phyloP scores from a whole-genome alignment of 1,139 yeast genomes.

The Candida smagusa region DNA sequence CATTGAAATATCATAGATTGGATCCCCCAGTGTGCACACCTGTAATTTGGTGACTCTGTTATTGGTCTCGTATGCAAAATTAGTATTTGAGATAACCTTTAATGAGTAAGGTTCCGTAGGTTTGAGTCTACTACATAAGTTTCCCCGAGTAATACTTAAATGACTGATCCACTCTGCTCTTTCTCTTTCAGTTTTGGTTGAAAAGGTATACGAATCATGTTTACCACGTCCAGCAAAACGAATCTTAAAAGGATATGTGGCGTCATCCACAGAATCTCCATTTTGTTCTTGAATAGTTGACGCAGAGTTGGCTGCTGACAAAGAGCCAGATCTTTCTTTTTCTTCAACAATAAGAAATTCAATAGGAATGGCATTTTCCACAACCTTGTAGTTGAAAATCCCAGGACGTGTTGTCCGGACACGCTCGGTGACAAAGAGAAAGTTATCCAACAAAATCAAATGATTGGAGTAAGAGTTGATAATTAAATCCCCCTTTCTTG shows the following conservation, averaged over 20 bases:
- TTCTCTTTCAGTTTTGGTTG: slow-evolving; percentile 51
- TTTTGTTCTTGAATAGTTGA: background rate
- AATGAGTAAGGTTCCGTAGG: slow-evolving; percentile 56
- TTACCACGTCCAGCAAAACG: slow-evolving; percentile 47
- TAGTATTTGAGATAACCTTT: slow-evolving; percentile 52
- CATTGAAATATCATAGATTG: slow-evolving; percentile 47
- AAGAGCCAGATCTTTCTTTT: slow-evolving; percentile 19
- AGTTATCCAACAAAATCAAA: slow-evolving; percentile 70
- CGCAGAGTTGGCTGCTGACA: slow-evolving; percentile 2
- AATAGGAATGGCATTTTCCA: slow-evolving; percentile 60
- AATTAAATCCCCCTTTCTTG: slow-evolving; percentile 61
- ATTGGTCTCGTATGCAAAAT: slow-evolving; percentile 61
- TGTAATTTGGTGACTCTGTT: slow-evolving; percentile 58
- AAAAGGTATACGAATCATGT: slow-evolving; percentile 50
- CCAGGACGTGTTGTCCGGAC: slow-evolving; percentile 24
- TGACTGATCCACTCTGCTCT: slow-evolving; percentile 59
- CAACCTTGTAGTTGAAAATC: slow-evolving; percentile 33
- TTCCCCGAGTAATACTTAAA: slow-evolving; percentile 53
- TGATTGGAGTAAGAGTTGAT: slow-evolving; percentile 49
- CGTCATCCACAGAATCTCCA: slow-evolving; percentile 27
- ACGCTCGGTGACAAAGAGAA: slow-evolving; percentile 61
- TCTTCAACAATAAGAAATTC: slow-evolving; percentile 57
- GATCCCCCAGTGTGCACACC: slow-evolving; percentile 60
- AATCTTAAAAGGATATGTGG: slow-evolving; percentile 36
- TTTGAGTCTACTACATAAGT: slow-evolving; percentile 42